A percentile compares a stretch with the other conserved stretches of the same genome.
Evolutionary conservation across 2,329 filamentous ascomycete genomes (phyloP).

Genomic region (Colletotrichum godetiae): DNA sequence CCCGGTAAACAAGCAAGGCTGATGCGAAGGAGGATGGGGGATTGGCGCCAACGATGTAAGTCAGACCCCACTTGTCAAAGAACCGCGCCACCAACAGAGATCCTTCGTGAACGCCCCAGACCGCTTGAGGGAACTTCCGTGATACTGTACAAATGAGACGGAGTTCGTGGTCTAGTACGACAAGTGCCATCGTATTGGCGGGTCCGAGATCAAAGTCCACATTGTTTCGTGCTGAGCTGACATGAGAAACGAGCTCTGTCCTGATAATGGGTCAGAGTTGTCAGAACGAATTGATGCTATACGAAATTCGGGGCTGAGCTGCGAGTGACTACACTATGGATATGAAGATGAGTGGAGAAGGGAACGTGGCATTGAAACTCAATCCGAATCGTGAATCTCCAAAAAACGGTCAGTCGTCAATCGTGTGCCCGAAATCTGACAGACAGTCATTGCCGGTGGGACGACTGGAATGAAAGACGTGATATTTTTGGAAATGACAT

Average conservation of each 20-base stretch:
- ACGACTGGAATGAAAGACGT: background rate
- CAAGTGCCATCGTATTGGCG: background rate
- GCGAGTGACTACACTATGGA: background rate
- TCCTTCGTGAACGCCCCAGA: slow-evolving; percentile 1
- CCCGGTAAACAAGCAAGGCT: background rate
- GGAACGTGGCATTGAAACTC: background rate
- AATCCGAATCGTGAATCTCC: background rate
- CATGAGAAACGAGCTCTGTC: background rate
- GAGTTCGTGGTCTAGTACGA: background rate
- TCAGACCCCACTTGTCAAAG: background rate
- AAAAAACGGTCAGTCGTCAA: background rate
- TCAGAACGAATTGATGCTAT: background rate
- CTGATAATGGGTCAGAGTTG: background rate
- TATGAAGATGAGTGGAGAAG: background rate
- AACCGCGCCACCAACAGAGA: slow-evolving; percentile 13
- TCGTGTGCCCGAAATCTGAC: background rate
- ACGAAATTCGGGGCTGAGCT: background rate
- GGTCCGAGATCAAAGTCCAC: background rate
- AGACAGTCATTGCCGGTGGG: background rate
- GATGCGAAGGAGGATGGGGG: slow-evolving; percentile 17
- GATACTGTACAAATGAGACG: background rate
- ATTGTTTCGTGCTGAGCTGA: background rate
- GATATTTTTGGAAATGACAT: background rate
- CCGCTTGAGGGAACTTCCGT: background rate
- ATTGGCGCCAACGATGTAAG: background rate